These are phyloP conservation scores for Coprinopsis strossmayeri DNA, from an alignment of 768 basidiomycete species.

Conservation along the genomic window DNA sequence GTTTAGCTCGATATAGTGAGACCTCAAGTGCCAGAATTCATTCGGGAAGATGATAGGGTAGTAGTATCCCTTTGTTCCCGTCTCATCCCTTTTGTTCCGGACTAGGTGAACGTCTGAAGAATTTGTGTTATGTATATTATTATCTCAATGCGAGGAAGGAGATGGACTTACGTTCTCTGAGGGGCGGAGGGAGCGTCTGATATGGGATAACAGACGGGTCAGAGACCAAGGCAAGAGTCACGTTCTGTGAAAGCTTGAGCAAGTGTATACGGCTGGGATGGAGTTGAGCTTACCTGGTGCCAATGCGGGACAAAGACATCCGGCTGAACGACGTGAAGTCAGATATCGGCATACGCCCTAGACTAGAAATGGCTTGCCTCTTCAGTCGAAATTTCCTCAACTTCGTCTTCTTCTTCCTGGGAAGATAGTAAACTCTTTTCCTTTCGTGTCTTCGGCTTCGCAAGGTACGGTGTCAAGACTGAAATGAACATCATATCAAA, in stretches of 20 bases:
- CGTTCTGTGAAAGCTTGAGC: constrained; percentile 45
- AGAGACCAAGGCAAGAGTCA: constrained; percentile 82
- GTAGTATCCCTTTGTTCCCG: constrained; percentile 65
- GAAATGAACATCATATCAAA: constrained; percentile 4
- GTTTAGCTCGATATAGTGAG: constrained; percentile 82
- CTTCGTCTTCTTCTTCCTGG: constrained; percentile 32
- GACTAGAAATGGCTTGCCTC: constrained; percentile 36
- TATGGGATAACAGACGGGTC: constrained; percentile 54
- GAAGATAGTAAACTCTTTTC: constrained; percentile 73
- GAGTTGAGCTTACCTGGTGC: constrained; percentile 48
- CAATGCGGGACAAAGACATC: constrained; percentile 79
- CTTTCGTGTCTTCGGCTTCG: constrained; percentile 66
- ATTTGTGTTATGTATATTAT: too few species aligned
- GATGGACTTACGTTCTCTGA: constrained; percentile 51
- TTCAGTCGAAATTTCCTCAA: constrained; percentile 32
- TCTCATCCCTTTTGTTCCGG: constrained; percentile 51
- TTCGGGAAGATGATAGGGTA: constrained; percentile 89
- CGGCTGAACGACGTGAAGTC: constrained; percentile 20
- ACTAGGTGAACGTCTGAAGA: constrained; percentile 58
- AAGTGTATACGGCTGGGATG: not conserved
- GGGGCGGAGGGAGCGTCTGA: constrained; percentile 47
- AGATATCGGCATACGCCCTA: not conserved
- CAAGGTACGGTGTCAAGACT: constrained; percentile 86
- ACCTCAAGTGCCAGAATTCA: constrained; percentile 89
- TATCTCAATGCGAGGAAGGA: constrained; percentile 2